Evolutionary conservation across 345 rosid genomes (phyloP).

Genomic region (Erysimum cheiranthoides): DNA sequence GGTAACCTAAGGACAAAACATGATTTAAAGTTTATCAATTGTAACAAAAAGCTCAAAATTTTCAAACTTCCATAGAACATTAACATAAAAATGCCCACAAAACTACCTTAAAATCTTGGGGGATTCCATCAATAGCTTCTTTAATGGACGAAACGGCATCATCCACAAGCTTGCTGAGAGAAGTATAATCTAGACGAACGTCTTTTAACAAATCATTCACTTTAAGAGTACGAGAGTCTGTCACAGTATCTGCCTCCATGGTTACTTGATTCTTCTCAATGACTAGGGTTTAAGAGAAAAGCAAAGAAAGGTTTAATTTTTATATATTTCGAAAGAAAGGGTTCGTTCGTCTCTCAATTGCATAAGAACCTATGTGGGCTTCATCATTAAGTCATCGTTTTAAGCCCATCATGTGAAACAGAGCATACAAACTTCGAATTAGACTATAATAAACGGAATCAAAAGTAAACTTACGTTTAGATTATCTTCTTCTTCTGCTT

Average conservation of each 20-base stretch:
- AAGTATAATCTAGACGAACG: slow-evolving; percentile 28
- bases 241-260: slow-evolving; percentile 34
- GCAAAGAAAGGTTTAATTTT: background rate
- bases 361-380: background rate
- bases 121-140: slow-evolving; percentile 22
- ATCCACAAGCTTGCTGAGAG: slow-evolving; percentile 36
- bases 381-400: background rate
- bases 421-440: background rate
- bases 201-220: slow-evolving; percentile 41
- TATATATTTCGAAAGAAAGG: background rate
- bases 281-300: background rate
- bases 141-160: slow-evolving; percentile 32
- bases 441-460: background rate
- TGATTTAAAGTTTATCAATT: slow-evolving; percentile 1
- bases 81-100: background rate
- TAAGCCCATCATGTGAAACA: background rate
- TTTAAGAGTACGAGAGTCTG: slow-evolving; percentile 38
- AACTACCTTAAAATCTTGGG: slow-evolving; percentile 30
- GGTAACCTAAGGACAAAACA: slow-evolving; percentile 54
- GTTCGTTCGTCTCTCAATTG: slow-evolving; percentile 18
- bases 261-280: slow-evolving; percentile 12
- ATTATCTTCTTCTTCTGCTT: background rate
- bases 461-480: background rate
- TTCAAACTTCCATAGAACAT: background rate
- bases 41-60: slow-evolving; percentile 11